Conservation (phyloP, 1,139 yeast species). For the Yamadazyma kanchanaburiensis region DNA sequence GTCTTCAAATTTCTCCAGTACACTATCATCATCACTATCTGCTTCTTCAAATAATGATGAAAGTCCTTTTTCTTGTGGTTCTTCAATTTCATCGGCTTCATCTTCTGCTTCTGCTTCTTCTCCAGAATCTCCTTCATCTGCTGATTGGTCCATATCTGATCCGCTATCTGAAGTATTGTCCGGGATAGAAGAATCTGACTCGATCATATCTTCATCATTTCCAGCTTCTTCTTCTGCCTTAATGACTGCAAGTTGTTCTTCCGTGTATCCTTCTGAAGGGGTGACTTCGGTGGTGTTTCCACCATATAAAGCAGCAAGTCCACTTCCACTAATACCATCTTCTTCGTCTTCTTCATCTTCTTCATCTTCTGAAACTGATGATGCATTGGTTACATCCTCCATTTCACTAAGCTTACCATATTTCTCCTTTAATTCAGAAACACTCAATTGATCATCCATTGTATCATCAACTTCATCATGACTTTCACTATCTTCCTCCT, state of each 20-base stretch:
- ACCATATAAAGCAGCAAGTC: constrained; percentile 34
- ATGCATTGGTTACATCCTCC: constrained; percentile 11
- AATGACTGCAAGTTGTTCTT: constrained; percentile 32
- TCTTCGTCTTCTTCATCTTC: constrained; percentile 20
- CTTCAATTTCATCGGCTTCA: constrained; percentile 7
- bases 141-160: constrained; percentile 2
- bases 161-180: constrained; percentile 13
- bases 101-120: constrained; percentile 4
- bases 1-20: constrained; percentile 10
- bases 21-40: constrained; percentile 18
- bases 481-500: constrained; percentile 16
- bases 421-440: constrained; percentile 64
- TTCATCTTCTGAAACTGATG: constrained; percentile 12
- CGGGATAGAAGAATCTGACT: constrained; percentile 18
- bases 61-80: constrained; percentile 14
- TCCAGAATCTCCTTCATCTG: constrained; percentile 2
- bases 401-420: constrained; percentile 47
- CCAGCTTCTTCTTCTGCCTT: constrained; percentile 16
- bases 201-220: constrained; percentile 11
- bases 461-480: constrained; percentile 23
- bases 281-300: constrained; percentile 5
- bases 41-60: constrained; percentile 20
- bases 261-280: constrained; percentile 25
- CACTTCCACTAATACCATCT: constrained; percentile 18
- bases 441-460: constrained; percentile 55